phyloP scores from a whole-genome alignment of 2,329 filamentous ascomycete genomes.

The Aspergillus melleus region DNA sequence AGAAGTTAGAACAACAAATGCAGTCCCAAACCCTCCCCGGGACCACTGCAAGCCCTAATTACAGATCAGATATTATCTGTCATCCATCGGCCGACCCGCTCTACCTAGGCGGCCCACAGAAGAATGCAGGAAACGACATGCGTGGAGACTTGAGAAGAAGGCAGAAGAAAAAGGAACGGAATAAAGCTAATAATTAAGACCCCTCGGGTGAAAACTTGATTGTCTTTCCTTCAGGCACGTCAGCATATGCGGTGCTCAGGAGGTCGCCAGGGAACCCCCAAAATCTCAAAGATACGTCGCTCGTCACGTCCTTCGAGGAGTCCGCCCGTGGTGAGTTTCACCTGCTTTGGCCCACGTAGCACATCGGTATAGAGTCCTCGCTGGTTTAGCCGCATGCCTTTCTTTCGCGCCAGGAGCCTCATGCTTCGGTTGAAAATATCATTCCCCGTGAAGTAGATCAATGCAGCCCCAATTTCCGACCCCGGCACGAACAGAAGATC shows the following conservation, averaged over 20 bases:
- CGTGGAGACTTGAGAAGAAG: neutral
- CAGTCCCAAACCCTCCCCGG: neutral
- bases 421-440: slow-evolving; percentile 92
- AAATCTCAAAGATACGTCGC: slow-evolving; percentile 18
- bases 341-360: slow-evolving; percentile 17
- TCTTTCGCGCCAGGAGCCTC: slow-evolving; percentile 74
- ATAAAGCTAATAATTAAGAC: neutral
- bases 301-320: slow-evolving; percentile 21
- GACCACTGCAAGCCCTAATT: neutral
- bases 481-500: slow-evolving; percentile 83
- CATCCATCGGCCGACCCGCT: slow-evolving; percentile 3
- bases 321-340: slow-evolving; percentile 17
- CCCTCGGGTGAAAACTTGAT: too few relatives aligned
- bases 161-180: neutral
- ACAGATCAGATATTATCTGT: slow-evolving; percentile 14
- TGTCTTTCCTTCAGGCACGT: slow-evolving; percentile 20
- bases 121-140: neutral
- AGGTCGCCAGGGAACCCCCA: slow-evolving; percentile 62
- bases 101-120: neutral
- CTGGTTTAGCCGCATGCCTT: slow-evolving; percentile 83
- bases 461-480: slow-evolving; percentile 74
- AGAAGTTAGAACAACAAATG: slow-evolving; percentile 4
- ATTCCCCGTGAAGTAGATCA: slow-evolving; percentile 96
- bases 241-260: slow-evolving; percentile 75
- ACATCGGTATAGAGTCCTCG: slow-evolving; percentile 73